Evolutionary conservation across 768 basidiomycete genomes (phyloP).

Genomic region (Punctularia strigosozonata): DNA sequence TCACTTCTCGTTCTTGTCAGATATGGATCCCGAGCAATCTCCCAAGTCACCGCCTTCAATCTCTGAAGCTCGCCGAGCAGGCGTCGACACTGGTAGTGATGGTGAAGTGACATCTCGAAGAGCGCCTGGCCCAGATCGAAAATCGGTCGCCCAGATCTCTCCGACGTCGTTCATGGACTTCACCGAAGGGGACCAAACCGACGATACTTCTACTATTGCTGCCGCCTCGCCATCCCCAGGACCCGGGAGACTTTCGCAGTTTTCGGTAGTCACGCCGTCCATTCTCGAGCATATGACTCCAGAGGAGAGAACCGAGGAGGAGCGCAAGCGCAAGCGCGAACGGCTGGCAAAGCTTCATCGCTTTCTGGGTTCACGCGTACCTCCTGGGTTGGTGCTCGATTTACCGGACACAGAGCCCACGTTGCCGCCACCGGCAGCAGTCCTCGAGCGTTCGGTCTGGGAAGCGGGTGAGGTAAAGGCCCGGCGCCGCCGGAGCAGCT

Average conservation of each 20-base stretch:
- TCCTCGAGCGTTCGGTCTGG: slow-evolving; percentile 14
- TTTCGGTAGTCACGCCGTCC: slow-evolving; percentile 31
- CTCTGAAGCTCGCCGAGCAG: background rate
- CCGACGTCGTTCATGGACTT: slow-evolving; percentile 54
- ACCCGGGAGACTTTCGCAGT: no score
- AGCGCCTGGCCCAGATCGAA: slow-evolving; percentile 4
- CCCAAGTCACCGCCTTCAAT: no score
- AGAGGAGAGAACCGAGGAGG: slow-evolving; percentile 46
- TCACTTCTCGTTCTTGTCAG: slow-evolving; percentile 20
- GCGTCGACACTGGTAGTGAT: background rate
- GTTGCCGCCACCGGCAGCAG: slow-evolving; percentile 16
- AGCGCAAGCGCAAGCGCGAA: slow-evolving; percentile 59
- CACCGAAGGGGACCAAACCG: slow-evolving; percentile 47
- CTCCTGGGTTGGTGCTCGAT: slow-evolving; percentile 54
- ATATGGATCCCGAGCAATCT: no score
- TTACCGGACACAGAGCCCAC: slow-evolving; percentile 19
- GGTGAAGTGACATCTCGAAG: background rate
- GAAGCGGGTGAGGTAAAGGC: slow-evolving; percentile 28
- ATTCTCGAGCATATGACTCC: slow-evolving; percentile 36
- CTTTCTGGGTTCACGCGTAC: slow-evolving; percentile 75
- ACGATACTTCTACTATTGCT: slow-evolving; percentile 20
- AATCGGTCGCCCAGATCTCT: slow-evolving; percentile 17
- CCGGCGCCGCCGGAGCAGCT: slow-evolving; percentile 41
- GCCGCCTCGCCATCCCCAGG: slow-evolving; percentile 14
- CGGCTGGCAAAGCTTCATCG: slow-evolving; percentile 75